A percentile compares a stretch with the other conserved stretches of the same genome.
These are phyloP conservation scores for Ophiostoma fasciatum DNA, from an alignment of 2,329 filamentous ascomycete genomes.

Conservation along the genomic window DNA sequence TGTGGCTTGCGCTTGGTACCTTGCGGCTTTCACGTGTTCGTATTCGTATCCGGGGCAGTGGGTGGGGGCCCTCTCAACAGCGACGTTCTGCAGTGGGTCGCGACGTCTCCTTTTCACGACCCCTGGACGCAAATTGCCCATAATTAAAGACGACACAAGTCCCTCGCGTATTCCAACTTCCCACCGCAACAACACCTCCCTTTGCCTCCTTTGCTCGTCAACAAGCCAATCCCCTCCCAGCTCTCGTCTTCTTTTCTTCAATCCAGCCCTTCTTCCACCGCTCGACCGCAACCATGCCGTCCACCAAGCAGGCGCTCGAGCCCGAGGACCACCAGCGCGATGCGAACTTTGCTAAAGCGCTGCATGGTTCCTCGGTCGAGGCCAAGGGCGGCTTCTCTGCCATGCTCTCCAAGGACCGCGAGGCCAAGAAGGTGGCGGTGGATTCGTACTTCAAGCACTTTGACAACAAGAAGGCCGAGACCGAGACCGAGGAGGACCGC, in stretches of 20 bases:
- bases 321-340: conserved; percentile 71
- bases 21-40: conserved; percentile 9
- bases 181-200: neutral
- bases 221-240: neutral
- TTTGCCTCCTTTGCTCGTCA: neutral
- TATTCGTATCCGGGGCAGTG: conserved; percentile 10
- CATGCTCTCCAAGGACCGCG: conserved; percentile 68
- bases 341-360: conserved; percentile 77
- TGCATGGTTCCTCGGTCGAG: conserved; percentile 62
- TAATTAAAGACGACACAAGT: too few species aligned
- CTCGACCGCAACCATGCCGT: conserved; percentile 1
- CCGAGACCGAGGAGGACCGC: conserved; percentile 72
- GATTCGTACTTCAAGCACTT: conserved; percentile 83
- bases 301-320: conserved; percentile 40
- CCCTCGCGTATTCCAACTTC: neutral
- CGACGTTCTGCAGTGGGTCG: too few species aligned
- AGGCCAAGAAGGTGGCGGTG: conserved; percentile 42
- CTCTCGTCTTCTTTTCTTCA: neutral
- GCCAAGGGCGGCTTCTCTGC: conserved; percentile 61
- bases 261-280: neutral
- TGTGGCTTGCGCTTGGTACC: too few species aligned
- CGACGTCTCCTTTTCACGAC: too few species aligned
- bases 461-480: conserved; percentile 56
- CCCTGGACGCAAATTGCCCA: conserved; percentile 7
- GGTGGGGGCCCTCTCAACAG: too few species aligned